Evolutionary conservation across 2,329 filamentous ascomycete species (phyloP).

Genomic region (Aspergillus viridinutans): DNA sequence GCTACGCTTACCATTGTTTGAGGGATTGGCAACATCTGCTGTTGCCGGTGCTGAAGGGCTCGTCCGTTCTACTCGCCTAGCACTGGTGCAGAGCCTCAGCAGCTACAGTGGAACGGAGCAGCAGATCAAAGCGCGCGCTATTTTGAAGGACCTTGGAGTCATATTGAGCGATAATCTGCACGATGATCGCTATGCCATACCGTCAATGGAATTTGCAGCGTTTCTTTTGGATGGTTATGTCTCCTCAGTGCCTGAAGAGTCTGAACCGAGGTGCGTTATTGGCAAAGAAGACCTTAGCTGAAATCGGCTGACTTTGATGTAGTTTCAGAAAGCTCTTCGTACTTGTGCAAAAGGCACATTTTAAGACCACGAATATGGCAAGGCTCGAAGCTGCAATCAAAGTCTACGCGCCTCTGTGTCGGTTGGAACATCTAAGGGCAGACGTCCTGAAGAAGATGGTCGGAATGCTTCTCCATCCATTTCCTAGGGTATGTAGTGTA

Average conservation of each 20-base stretch:
- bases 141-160: constrained; percentile 50
- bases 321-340: constrained; percentile 62
- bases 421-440: constrained; percentile 47
- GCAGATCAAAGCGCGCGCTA: constrained; percentile 37
- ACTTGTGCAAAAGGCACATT: constrained; percentile 71
- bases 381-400: constrained; percentile 77
- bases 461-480: constrained; percentile 74
- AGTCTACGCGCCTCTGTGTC: constrained; percentile 68
- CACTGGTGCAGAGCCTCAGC: constrained; percentile 37
- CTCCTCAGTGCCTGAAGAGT: constrained; percentile 40
- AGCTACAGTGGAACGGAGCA: constrained; percentile 23
- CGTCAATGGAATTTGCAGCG: constrained; percentile 70
- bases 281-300: background rate
- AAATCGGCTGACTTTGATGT: background rate
- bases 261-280: constrained; percentile 33
- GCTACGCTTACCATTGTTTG: constrained; percentile 36
- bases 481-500: constrained; percentile 61
- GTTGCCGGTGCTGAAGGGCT: constrained; percentile 43
- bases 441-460: constrained; percentile 65
- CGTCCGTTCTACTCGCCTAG: constrained; percentile 39
- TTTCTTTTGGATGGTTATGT: constrained; percentile 66
- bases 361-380: constrained; percentile 75
- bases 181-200: constrained; percentile 68
- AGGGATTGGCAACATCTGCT: constrained; percentile 44
- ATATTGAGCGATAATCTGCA: constrained; percentile 52